Evolutionary conservation across 768 basidiomycete genomes (phyloP), one percentile per base, ranked within the genome.

Genomic region (Leccinum boreale): DNA sequence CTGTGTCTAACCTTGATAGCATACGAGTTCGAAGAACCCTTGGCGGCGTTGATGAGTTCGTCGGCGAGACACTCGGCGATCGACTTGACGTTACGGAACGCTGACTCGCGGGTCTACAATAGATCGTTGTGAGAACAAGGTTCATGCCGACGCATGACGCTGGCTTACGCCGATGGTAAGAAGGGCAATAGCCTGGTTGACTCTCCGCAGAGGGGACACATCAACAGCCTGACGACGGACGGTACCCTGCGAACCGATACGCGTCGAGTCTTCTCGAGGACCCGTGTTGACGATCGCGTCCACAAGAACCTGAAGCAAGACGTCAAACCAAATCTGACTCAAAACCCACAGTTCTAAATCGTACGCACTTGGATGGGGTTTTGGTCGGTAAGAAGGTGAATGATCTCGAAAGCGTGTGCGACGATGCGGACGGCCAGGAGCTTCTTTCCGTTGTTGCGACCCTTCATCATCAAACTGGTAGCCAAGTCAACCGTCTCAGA

Each of bases 391-490:
- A 99, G 91, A 76, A 99, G 94, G 83, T 98, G 91, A 80, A 98
- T 95, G 76, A 99, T 95, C 81, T 99, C 97, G 75, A 99, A 99
- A 35, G 97, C 92, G 77, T 99, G 97, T 59, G 94, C 92, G 71
- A 99, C 97, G 70, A 99, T 99, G 78, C 97, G 94, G 77, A 99
- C 92, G 70, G 97, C 89, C 77, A 99, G 79, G 74, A 98, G 87
- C 80, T 98, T 98, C 84, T 98, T 98, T 73, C 97, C 97, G 80
- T 95, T 98, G 88, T 98, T 99, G 78, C 97, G 94, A 61, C 97
- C 97, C 81, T 98, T 97, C 97, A 99, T 99, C 97, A 99, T 99
- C 74, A 99, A 79, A 76, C 94, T 96, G 28, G 21, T 31, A 11
- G n/a, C 12, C 56, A 52, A 28, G 33, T 53, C 19, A 24, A 52